phyloP scores from a whole-genome alignment of 441 rosid species.

The Arabidopsis hybrid region DNA sequence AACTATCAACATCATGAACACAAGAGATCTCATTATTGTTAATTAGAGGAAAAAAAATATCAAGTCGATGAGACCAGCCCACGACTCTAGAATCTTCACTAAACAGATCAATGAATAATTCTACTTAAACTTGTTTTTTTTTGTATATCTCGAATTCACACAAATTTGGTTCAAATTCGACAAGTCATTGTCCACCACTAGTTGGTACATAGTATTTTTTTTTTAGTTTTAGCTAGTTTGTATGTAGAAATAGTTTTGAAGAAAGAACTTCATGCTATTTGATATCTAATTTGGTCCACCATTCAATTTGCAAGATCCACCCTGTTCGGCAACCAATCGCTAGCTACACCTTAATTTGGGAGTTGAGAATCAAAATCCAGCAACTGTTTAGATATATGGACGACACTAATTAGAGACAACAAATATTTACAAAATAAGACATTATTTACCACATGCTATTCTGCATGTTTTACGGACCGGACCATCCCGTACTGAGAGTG shows the following conservation, averaged over 20 bases:
- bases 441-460: neutral
- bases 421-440: neutral
- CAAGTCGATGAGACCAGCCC: neutral
- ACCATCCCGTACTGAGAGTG: neutral
- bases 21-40: constrained; percentile 12
- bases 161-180: neutral
- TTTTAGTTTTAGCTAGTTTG: too few relatives aligned
- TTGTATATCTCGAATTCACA: neutral
- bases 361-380: too few relatives aligned
- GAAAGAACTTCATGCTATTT: neutral
- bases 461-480: neutral
- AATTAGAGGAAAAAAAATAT: neutral
- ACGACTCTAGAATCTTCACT: neutral
- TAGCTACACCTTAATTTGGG: too few relatives aligned
- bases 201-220: neutral
- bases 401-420: too few relatives aligned
- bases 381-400: too few relatives aligned
- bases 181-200: neutral
- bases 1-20: constrained; percentile 1
- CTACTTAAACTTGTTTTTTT: neutral
- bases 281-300: neutral
- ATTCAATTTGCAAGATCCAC: neutral
- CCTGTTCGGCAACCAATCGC: too few relatives aligned
- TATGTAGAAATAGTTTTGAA: neutral
- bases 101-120: neutral